A percentile compares a stretch with the other conserved stretches of the same genome.
These are phyloP conservation scores for Coniella vitis DNA, from an alignment of 2,329 filamentous ascomycete genomes.

Conservation along the genomic window DNA sequence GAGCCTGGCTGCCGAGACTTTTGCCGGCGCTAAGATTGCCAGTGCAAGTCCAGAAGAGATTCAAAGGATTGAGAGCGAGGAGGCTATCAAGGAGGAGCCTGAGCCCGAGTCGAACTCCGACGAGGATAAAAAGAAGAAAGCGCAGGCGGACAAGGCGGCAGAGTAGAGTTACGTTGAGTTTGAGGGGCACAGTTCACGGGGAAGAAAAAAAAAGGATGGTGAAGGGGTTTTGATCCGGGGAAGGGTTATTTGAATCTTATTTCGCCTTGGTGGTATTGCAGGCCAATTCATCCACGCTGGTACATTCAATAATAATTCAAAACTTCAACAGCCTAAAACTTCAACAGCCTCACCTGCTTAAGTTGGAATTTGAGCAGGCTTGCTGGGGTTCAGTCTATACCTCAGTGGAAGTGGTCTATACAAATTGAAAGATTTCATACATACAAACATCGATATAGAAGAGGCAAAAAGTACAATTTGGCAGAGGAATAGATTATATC, in stretches of 20 bases:
- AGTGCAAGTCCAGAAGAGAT: constrained; percentile 32
- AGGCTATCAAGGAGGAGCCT: constrained; percentile 34
- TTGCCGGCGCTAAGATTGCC: constrained; percentile 27
- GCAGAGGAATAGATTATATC: too few species aligned
- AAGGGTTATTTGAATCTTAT: too few species aligned
- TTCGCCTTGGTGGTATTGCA: neutral
- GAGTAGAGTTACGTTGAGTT: neutral
- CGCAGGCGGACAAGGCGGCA: neutral
- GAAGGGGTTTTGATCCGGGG: too few species aligned
- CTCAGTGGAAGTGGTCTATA: too few species aligned
- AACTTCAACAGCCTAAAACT: too few species aligned
- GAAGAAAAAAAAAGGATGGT: constrained; percentile 12
- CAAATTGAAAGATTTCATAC: too few species aligned
- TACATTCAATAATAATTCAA: too few species aligned
- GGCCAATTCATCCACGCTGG: neutral
- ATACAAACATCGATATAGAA: too few species aligned
- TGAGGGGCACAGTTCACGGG: constrained; percentile 20
- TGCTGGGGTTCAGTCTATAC: too few species aligned
- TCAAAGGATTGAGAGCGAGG: constrained; percentile 31
- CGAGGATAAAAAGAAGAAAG: constrained; percentile 17
- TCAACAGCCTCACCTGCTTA: too few species aligned
- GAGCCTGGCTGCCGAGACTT: constrained; percentile 16
- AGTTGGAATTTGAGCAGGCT: too few species aligned
- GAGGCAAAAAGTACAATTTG: too few species aligned
- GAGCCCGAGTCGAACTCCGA: constrained; percentile 26